Base-by-base conservation (phyloP, 176 grass and related monocot genomes). In the Pontederia paniculata region DNA sequence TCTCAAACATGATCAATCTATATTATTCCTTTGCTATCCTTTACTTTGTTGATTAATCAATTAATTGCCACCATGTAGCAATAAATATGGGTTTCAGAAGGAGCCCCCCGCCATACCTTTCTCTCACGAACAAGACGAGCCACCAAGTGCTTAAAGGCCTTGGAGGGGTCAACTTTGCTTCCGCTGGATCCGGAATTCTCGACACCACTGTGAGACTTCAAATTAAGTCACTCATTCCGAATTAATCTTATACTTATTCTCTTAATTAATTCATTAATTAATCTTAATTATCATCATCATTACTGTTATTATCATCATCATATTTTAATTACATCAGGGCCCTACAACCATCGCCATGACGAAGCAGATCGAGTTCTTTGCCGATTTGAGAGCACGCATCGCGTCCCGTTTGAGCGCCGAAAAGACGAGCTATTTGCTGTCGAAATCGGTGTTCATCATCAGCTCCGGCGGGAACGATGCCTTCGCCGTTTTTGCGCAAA, bases 141-240 rank as follows among this genome's bases (percentile, higher is more conserved):
- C 68, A 71, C 68, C 55, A 37, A 60, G 16, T 77, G 47, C 4
- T 42, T 0, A 72, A 46, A 73, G 83, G 75, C 73, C 67, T 73
- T 10, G 71, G 12, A 44, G 89, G 89, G 55, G 73, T 78, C 58
- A 95, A 76, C 79, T 95, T 89, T 16, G 89, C 89, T 18, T 95
- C 89, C 14, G 89, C 76, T 49, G 85, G 89, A 13, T 89, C 89
- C 23, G 89, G 89, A 15, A 54, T 95, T 49, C 73, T 61, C 0
- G 54, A 73, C 6, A 0, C 4, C n/a, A 95, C 82, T 21, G 84
- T 88, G 74, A 58, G 45, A 45, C 6, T 53, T 5, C 4, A 6
- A 12, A n/a, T n/a, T n/a, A n/a, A n/a, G n/a, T n/a, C n/a, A n/a
- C n/a, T n/a, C n/a, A n/a, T n/a, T n/a, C n/a, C n/a, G n/a, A n/a